Conservation (phyloP, 805 yeast genomes). For the Yarrowia yakushimensis region DNA sequence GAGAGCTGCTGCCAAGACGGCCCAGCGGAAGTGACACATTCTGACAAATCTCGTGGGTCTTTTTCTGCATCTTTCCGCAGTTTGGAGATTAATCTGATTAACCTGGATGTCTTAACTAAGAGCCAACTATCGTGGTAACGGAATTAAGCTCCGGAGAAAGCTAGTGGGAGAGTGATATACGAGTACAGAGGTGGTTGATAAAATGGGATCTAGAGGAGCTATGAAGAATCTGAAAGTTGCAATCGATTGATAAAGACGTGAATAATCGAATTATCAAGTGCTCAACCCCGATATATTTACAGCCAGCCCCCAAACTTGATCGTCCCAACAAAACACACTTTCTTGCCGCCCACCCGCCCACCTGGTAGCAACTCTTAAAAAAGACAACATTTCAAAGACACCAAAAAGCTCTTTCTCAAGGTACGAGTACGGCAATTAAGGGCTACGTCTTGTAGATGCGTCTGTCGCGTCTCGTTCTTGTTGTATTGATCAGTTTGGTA, state of each 20-base stretch:
- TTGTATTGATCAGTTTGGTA: background rate
- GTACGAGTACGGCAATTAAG: background rate
- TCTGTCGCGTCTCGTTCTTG: background rate
- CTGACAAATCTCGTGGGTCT: background rate
- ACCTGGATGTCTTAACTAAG: background rate
- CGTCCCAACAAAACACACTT: background rate
- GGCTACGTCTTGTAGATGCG: background rate
- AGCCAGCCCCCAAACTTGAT: too few relatives aligned
- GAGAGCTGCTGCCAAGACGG: background rate
- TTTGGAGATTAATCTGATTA: background rate
- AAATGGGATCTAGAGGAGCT: background rate
- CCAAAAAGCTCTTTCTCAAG: background rate
- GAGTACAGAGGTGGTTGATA: background rate
- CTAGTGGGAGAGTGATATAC: background rate
- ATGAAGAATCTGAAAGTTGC: background rate
- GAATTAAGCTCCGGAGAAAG: background rate
- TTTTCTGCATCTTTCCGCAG: background rate
- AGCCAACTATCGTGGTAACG: background rate
- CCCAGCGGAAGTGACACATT: background rate
- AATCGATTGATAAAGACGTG: background rate
- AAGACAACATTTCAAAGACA: background rate
- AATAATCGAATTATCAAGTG: background rate
- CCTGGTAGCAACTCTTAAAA: background rate
- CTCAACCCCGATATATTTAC: too few relatives aligned
- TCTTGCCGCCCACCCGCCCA: slow-evolving; percentile 1